phyloP scores from a whole-genome alignment of 2,329 filamentous ascomycete genomes.

The Fusarium tuaranense region DNA sequence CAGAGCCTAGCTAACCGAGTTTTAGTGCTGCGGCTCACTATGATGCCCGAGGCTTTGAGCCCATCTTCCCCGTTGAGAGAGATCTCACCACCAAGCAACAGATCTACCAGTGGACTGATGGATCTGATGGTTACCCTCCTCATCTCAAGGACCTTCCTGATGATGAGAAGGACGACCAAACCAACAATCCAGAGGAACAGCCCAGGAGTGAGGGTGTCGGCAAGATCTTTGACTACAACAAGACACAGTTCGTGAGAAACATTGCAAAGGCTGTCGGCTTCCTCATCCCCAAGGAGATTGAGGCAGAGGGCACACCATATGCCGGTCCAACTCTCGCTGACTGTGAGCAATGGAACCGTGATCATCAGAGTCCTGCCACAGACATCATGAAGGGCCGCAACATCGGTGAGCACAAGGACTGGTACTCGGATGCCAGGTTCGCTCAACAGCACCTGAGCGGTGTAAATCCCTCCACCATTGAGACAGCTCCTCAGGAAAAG shows the following conservation, averaged over 20 bases:
- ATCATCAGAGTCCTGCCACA: neutral
- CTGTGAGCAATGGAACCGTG: constrained; percentile 13
- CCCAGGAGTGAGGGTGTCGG: neutral
- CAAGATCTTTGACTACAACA: constrained; percentile 21
- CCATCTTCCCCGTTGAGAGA: constrained; percentile 17
- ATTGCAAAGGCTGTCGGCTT: constrained; percentile 10
- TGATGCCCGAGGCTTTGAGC: constrained; percentile 6
- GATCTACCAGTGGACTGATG: constrained; percentile 24
- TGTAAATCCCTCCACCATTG: constrained; percentile 25
- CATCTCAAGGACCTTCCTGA: constrained; percentile 8
- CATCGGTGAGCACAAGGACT: constrained; percentile 22
- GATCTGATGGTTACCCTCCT: constrained; percentile 16
- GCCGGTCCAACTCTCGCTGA: constrained; percentile 16
- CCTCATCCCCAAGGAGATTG: constrained; percentile 9
- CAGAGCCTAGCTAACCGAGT: neutral
- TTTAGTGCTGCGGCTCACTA: constrained; percentile 15
- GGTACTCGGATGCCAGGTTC: constrained; percentile 33
- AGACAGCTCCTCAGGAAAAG: neutral
- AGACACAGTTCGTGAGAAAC: neutral
- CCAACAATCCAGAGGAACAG: neutral
- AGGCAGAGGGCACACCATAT: neutral
- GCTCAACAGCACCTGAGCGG: constrained; percentile 27
- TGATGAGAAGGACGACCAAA: neutral
- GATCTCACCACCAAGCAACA: constrained; percentile 7
- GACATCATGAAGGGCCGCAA: constrained; percentile 32